A percentile compares a stretch with the other conserved stretches of the same genome.
Conservation (phyloP, 2,329 filamentous ascomycete species). For the Bipolaris victoriae region DNA sequence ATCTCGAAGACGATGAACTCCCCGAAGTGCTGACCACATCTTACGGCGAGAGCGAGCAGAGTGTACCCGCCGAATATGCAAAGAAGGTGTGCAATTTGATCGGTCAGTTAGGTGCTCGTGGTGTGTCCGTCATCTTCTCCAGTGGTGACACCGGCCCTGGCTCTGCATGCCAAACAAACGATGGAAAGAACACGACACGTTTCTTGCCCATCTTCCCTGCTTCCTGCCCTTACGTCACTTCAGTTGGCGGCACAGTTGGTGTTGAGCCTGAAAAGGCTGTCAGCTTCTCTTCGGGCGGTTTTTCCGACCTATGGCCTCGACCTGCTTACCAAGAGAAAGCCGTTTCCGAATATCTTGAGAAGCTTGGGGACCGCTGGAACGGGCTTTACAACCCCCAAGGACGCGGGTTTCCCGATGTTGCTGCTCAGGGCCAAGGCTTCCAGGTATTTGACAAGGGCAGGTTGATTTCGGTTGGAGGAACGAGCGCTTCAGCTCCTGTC, state of each 20-base stretch:
- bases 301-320: conserved; percentile 52
- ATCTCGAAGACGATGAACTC: conserved; percentile 43
- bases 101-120: conserved; percentile 49
- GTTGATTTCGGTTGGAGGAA: conserved; percentile 45
- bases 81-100: conserved; percentile 50
- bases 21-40: conserved; percentile 49
- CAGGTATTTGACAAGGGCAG: conserved; percentile 45
- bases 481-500: conserved; percentile 49
- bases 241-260: conserved; percentile 52
- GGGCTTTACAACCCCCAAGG: conserved; percentile 54
- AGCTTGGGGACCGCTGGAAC: conserved; percentile 48
- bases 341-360: conserved; percentile 48
- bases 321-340: conserved; percentile 53
- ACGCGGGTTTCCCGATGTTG: conserved; percentile 55
- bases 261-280: conserved; percentile 50
- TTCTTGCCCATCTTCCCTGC: conserved; percentile 57
- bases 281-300: conserved; percentile 53
- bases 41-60: conserved; percentile 51
- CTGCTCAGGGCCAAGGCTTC: conserved; percentile 48
- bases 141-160: conserved; percentile 51
- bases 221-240: conserved; percentile 56
- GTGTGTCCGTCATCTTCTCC: conserved; percentile 50
- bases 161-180: conserved; percentile 54
- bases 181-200: conserved; percentile 51
- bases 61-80: conserved; percentile 45